Evolutionary conservation across 1,284 basidiomycete genomes (phyloP).

Genomic region (Takashimella koratensis): DNA sequence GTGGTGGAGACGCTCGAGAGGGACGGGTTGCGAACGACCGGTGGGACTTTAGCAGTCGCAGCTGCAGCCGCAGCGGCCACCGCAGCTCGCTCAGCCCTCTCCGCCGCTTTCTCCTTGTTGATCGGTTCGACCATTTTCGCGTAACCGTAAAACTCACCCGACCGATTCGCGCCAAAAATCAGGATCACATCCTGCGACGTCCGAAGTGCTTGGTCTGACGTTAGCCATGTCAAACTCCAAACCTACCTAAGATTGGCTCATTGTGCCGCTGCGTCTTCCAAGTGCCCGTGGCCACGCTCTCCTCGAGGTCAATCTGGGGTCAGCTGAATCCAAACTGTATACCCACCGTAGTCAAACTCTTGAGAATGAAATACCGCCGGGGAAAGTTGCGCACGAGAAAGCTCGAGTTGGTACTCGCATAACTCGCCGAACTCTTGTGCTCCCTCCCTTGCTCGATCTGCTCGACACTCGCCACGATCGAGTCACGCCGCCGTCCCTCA

Average conservation of each 20-base stretch:
- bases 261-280: slow-evolving; percentile 97
- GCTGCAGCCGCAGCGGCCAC: background rate
- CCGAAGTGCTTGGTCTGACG: slow-evolving; percentile 77
- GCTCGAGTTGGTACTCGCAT: slow-evolving; percentile 52
- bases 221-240: background rate
- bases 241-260: slow-evolving; percentile 62
- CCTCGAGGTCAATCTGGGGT: slow-evolving; percentile 70
- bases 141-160: slow-evolving; percentile 74
- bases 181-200: slow-evolving; percentile 81
- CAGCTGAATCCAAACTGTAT: background rate
- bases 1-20: slow-evolving; percentile 12
- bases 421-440: slow-evolving; percentile 56
- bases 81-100: background rate
- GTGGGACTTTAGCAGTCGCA: too few relatives aligned
- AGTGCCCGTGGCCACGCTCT: slow-evolving; percentile 72
- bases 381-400: slow-evolving; percentile 72
- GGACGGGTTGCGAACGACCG: background rate
- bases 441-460: slow-evolving; percentile 1
- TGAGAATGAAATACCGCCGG: slow-evolving; percentile 86
- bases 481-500: slow-evolving; percentile 29
- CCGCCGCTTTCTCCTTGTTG: slow-evolving; percentile 2
- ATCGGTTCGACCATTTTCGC: slow-evolving; percentile 57
- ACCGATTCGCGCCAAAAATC: slow-evolving; percentile 88
- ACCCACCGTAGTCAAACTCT: slow-evolving; percentile 72
- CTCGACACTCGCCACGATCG: slow-evolving; percentile 48